Base-by-base conservation (phyloP, 2,329 filamentous ascomycete genomes). In the Talaromyces sp. region DNA sequence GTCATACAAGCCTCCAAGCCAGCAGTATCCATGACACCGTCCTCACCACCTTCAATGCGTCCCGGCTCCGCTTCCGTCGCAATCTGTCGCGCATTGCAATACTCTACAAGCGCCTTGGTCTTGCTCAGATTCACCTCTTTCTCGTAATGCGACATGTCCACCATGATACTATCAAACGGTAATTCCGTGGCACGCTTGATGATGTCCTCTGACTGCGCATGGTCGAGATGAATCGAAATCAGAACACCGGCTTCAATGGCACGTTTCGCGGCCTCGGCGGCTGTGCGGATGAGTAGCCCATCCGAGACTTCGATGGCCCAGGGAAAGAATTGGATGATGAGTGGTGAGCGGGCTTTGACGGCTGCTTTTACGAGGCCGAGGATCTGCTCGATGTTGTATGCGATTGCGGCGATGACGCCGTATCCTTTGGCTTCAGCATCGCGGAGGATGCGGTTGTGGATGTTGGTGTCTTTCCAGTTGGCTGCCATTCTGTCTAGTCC, bases 91-190 rank as follows among this genome's bases (percentile, higher is more conserved):
- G 25, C 37, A n/a, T 58, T 58, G 21, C 55, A 58, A 25, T 58
- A 58, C 55, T 58, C 39, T 5, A 58, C 55, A 21, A 58, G 55
- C 37, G 40, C 55, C 23, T 40, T 44, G 14, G 55, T 58, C 55
- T 58, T 58, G 25, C 25, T 39, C 21, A 58, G 21, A 44, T 58
- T 58, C 5, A 58, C 25, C 23, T 58, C 55, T 16, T 58, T 58
- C 37, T 58, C 55, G 12, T 58, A 58, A 33, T 58, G 55, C 14
- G 55, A 58, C 55, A 58, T 58, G 40, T 58, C 55, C 18, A 58
- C 39, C 55, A 58, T 58, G 16, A 58, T 58, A 18, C 55, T 58
- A 31, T 58, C 55, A 58, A 58, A 58, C 28, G 55, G 55, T 11
- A 58, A 44, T 23, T 58, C 55, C 12, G 55, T 33, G 3, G 55